phyloP scores from a whole-genome alignment of 345 rosid genomes.

The Eucalyptus brandiana region DNA sequence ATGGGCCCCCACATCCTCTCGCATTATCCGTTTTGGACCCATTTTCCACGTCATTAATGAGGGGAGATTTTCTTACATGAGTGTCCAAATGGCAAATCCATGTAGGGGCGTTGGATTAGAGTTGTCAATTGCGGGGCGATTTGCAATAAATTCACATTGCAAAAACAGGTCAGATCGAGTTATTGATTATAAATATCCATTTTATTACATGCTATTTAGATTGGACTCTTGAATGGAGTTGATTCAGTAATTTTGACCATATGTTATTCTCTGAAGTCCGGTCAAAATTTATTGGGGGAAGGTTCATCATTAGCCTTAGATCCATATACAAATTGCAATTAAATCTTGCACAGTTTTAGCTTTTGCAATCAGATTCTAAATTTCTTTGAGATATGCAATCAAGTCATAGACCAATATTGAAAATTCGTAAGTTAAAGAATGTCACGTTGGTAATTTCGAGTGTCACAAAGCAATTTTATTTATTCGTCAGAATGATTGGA shows the following conservation, averaged over 20 bases:
- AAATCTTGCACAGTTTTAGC: background rate
- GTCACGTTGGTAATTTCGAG: background rate
- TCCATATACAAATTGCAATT: background rate
- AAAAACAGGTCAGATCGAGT: background rate
- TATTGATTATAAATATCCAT: background rate
- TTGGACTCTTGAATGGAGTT: accelerated
- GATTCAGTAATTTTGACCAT: accelerated
- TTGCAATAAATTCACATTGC: background rate
- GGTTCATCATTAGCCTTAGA: background rate
- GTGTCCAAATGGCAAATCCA: background rate
- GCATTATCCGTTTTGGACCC: background rate
- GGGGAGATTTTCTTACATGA: background rate
- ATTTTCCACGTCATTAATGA: background rate
- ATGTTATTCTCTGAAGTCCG: accelerated
- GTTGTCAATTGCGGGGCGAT: background rate
- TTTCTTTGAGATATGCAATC: background rate
- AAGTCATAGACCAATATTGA: background rate
- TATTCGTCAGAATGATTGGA: background rate
- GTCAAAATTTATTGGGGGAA: background rate
- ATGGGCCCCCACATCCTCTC: background rate
- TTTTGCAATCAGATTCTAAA: background rate
- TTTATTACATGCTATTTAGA: background rate
- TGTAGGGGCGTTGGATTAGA: background rate
- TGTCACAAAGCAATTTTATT: background rate
- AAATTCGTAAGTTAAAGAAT: background rate